Evolutionary conservation across 352 stramenopile species (phyloP).

Genomic region (Globisporangium middletonii): DNA sequence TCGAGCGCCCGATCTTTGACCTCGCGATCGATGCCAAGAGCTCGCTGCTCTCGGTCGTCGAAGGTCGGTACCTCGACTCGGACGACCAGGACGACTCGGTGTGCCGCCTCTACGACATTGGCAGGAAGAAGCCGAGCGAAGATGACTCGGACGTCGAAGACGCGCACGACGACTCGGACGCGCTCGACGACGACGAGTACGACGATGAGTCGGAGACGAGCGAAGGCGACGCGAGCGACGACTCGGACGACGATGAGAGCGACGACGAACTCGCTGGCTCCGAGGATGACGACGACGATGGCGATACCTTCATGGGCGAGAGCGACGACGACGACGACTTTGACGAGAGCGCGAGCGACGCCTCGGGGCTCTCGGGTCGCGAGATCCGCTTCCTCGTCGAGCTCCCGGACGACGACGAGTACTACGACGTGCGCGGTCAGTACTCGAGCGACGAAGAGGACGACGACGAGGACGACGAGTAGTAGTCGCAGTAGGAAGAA

Average conservation of each 20-base stretch:
- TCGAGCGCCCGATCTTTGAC: slow-evolving; percentile 75
- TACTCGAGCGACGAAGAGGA: slow-evolving; percentile 79
- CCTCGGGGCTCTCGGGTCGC: slow-evolving; percentile 34
- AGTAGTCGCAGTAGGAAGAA: too few relatives aligned
- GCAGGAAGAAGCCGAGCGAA: slow-evolving; percentile 75
- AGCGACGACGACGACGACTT: slow-evolving; percentile 29
- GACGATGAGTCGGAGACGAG: slow-evolving; percentile 56
- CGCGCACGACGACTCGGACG: slow-evolving; percentile 56
- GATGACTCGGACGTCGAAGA: slow-evolving; percentile 87
- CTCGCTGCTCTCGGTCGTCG: slow-evolving; percentile 60
- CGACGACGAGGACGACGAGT: slow-evolving; percentile 46
- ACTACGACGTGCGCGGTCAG: slow-evolving; percentile 67
- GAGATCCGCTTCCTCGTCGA: slow-evolving; percentile 71
- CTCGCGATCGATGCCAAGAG: slow-evolving; percentile 58
- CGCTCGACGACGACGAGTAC: slow-evolving; percentile 74
- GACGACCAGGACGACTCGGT: slow-evolving; percentile 68
- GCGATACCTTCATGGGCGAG: slow-evolving; percentile 31
- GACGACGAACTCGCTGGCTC: slow-evolving; percentile 28
- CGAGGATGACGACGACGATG: slow-evolving; percentile 29
- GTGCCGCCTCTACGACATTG: slow-evolving; percentile 85
- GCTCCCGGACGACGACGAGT: slow-evolving; percentile 52
- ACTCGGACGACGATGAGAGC: slow-evolving; percentile 41
- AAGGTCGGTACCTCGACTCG: slow-evolving; percentile 68
- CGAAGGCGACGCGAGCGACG: slow-evolving; percentile 33
- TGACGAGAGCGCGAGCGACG: slow-evolving; percentile 18